A percentile compares a stretch with the other conserved stretches of the same genome.
These are phyloP conservation scores for Iberis amara DNA, from an alignment of 441 rosid genomes.

Conservation along the genomic window DNA sequence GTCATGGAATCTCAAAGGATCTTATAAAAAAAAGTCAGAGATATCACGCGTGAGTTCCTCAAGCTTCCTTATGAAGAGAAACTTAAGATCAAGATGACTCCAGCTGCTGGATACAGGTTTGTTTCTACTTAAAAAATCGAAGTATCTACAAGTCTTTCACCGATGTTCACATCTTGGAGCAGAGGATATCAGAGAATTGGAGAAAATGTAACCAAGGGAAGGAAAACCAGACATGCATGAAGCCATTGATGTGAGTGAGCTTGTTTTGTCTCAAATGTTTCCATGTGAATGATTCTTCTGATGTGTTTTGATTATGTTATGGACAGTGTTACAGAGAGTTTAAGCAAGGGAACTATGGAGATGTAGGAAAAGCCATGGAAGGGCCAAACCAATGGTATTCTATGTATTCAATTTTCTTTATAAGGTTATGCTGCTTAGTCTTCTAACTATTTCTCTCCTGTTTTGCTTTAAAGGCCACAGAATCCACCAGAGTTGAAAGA, in stretches of 20 bases:
- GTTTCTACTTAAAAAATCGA: too few relatives aligned
- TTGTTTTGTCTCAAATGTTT: background rate
- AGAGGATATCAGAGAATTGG: slow-evolving; percentile 89
- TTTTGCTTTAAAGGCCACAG: slow-evolving; percentile 50
- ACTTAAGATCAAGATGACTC: slow-evolving; percentile 64
- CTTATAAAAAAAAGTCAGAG: slow-evolving; percentile 55
- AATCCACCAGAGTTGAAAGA: slow-evolving; percentile 47
- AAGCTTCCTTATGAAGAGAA: slow-evolving; percentile 67
- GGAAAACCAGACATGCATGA: slow-evolving; percentile 72
- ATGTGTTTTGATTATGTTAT: slow-evolving; percentile 6
- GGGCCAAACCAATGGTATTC: slow-evolving; percentile 74
- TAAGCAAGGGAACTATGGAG: slow-evolving; percentile 63
- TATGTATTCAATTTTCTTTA: background rate
- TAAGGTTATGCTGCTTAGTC: background rate
- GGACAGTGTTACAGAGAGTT: slow-evolving; percentile 69
- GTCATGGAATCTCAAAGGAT: slow-evolving; percentile 70
- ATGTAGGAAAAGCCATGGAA: slow-evolving; percentile 70
- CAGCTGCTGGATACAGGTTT: slow-evolving; percentile 77
- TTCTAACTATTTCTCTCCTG: slow-evolving; percentile 4
- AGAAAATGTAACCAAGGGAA: slow-evolving; percentile 76
- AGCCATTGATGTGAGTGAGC: slow-evolving; percentile 70
- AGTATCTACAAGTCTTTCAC: too few relatives aligned
- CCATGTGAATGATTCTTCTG: slow-evolving; percentile 5
- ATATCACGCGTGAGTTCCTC: slow-evolving; percentile 44
- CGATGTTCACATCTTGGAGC: too few relatives aligned